Evolutionary conservation across 2,329 filamentous ascomycete species (phyloP), one percentile per base, ranked within the genome.

Genomic region (Gaeumannomyces sp.): DNA sequence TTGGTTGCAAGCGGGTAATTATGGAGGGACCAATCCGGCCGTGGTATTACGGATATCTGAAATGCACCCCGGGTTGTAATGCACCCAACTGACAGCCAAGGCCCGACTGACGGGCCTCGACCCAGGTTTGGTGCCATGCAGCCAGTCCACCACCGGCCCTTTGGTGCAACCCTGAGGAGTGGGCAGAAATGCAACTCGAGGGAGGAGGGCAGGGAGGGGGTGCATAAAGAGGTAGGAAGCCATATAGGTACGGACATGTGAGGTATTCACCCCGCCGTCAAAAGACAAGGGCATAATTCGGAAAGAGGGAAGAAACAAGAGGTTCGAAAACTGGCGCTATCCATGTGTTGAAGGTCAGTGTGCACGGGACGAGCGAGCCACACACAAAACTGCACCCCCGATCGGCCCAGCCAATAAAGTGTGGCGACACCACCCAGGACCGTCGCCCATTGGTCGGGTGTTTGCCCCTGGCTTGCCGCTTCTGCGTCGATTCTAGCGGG

Each of bases 401-500:
- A n/a, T 4, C 19, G 4, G 8, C 19, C 45, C 45, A 53, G 45
- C 45, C 45, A 53, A 53, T 53, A n/a, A 25, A 14, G 8, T 4
- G 7, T 14, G 11, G 11, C 11, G 45, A n/a, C 19, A 22, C 38
- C 38, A 22, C 1, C 22, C 45, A 53, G 8, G 19, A 53, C 45
- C 7, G 45, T 22, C 45, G n/a, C 45, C 45, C 6, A 53, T 53
- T 53, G 45, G 45, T 22, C 25, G 45, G 45, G 45, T 53, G 45
- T 50, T 50, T 50, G 19, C 6, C 27, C 59, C 27, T 31, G 22
- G 2, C n/a, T 10, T n/a, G 45, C n/a, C 45, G 45, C 59, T 60
- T 60, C 59, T 35, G 59, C 16, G 27, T 60, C 59, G 59, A 35
- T 60, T 60, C 59, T 60, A 60, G 59, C 28, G 29, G 22, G 16